A percentile compares a stretch with the other conserved stretches of the same genome.
These are phyloP conservation scores for Calcarisporium arbuscula DNA, from an alignment of 2,329 filamentous ascomycete genomes.

Conservation along the genomic window DNA sequence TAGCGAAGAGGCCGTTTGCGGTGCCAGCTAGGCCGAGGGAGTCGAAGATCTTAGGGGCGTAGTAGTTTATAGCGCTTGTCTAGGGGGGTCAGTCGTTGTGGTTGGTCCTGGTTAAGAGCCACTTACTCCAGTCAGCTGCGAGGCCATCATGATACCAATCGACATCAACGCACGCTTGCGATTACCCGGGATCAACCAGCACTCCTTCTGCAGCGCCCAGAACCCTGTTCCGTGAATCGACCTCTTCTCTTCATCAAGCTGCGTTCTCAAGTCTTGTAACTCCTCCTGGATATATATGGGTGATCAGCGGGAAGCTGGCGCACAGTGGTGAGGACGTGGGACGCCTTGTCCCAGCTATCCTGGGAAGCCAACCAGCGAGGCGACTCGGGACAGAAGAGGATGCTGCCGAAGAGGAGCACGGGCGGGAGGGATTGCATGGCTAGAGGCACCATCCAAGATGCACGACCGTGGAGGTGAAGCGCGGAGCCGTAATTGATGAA, in stretches of 20 bases:
- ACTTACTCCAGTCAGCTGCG: constrained; percentile 35
- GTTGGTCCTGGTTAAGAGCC: neutral
- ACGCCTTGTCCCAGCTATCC: constrained; percentile 47
- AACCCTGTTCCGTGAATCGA: constrained; percentile 29
- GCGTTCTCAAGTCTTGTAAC: constrained; percentile 50
- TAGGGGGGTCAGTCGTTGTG: neutral
- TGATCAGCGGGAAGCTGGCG: constrained; percentile 28
- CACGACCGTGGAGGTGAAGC: too few relatives aligned
- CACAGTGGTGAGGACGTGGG: constrained; percentile 23
- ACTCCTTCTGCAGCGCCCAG: constrained; percentile 35
- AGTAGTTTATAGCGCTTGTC: neutral
- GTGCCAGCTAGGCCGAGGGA: neutral
- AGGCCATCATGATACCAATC: constrained; percentile 39
- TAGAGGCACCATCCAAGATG: constrained; percentile 48
- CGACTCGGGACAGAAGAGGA: constrained; percentile 53
- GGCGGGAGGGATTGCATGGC: constrained; percentile 52
- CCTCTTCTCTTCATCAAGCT: constrained; percentile 43
- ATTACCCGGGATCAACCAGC: constrained; percentile 48
- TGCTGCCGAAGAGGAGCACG: constrained; percentile 44
- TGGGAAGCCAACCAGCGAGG: constrained; percentile 54
- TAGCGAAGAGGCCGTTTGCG: constrained; percentile 10
- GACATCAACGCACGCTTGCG: too few relatives aligned
- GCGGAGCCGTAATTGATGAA: constrained; percentile 21
- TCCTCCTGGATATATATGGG: constrained; percentile 36
- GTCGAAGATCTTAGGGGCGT: neutral